A percentile compares a stretch with the other conserved stretches of the same genome.
Conservation (phyloP, 1,284 basidiomycete species). For the Trametes sp. region DNA sequence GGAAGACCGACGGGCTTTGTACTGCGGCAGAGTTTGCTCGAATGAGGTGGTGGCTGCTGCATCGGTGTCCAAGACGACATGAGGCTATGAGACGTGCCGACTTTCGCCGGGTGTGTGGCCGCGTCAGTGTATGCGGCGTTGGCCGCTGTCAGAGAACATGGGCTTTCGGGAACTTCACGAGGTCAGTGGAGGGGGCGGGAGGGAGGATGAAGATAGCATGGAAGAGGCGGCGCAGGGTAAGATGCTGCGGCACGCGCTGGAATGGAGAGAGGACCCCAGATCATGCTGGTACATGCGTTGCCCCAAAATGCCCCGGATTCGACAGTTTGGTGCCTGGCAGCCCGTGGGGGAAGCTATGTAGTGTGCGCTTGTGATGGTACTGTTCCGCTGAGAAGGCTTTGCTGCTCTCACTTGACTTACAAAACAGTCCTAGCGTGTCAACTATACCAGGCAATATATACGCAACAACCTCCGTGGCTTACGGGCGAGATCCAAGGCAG, state of each 20-base stretch:
- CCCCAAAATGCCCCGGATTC: no score
- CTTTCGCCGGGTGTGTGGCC: constrained; percentile 1
- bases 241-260: constrained; percentile 16
- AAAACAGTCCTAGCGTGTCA: no score
- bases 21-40: not conserved
- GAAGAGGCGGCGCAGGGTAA: constrained; percentile 10
- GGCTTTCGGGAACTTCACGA: not conserved
- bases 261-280: no score
- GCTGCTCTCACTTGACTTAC: no score
- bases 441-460: no score
- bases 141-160: constrained; percentile 7
- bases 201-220: constrained; percentile 2
- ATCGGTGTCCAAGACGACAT: constrained; percentile 21
- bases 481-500: no score
- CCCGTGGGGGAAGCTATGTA: no score
- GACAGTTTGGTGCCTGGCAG: no score
- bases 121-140: constrained; percentile 1
- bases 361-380: no score
- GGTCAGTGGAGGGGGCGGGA: constrained; percentile 3
- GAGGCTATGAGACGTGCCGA: constrained; percentile 30
- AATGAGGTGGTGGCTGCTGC: constrained; percentile 5
- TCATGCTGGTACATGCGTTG: no score
- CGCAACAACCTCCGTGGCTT: no score
- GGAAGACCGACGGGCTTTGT: not conserved
- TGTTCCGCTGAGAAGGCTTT: no score